phyloP scores from a whole-genome alignment of 2,329 filamentous ascomycete genomes.

The Epichloe gansuensis region DNA sequence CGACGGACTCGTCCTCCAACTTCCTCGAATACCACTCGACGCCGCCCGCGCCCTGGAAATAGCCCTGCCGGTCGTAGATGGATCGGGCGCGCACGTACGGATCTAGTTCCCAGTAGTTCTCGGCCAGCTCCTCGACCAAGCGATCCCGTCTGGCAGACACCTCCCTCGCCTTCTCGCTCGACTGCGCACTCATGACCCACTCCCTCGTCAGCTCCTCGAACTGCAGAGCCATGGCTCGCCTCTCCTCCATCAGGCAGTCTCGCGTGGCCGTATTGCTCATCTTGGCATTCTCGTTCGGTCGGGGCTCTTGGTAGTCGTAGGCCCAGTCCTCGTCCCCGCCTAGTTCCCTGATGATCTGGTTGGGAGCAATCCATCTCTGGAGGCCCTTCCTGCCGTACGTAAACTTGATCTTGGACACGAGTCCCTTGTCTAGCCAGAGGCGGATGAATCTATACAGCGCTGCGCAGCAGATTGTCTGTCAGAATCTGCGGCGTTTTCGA shows the following conservation, averaged over 20 bases:
- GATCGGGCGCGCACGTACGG: slow-evolving; percentile 66
- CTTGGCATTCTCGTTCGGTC: slow-evolving; percentile 55
- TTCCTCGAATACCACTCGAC: slow-evolving; percentile 48
- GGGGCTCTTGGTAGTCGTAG: slow-evolving; percentile 66
- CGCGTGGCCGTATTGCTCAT: slow-evolving; percentile 51
- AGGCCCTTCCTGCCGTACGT: slow-evolving; percentile 66
- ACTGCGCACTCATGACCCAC: slow-evolving; percentile 16
- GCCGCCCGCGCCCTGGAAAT: slow-evolving; percentile 52
- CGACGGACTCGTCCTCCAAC: slow-evolving; percentile 1
- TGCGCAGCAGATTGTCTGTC: slow-evolving; percentile 15
- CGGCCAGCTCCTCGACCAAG: slow-evolving; percentile 47
- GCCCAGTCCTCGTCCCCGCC: slow-evolving; percentile 70
- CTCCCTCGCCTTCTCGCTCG: slow-evolving; percentile 25
- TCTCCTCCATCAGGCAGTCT: slow-evolving; percentile 47
- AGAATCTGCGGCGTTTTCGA: no score
- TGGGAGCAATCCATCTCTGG: slow-evolving; percentile 53
- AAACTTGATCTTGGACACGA: slow-evolving; percentile 80
- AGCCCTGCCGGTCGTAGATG: slow-evolving; percentile 63
- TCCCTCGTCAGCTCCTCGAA: slow-evolving; percentile 61
- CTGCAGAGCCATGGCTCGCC: slow-evolving; percentile 48
- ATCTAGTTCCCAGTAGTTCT: slow-evolving; percentile 76
- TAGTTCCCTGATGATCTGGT: slow-evolving; percentile 61
- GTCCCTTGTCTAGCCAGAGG: slow-evolving; percentile 84
- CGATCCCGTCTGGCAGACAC: slow-evolving; percentile 42
- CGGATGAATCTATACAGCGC: slow-evolving; percentile 81